A percentile compares a stretch with the other conserved stretches of the same genome.
Evolutionary conservation across 331 rosid species (phyloP).

Genomic region (Spiraea crenata): DNA sequence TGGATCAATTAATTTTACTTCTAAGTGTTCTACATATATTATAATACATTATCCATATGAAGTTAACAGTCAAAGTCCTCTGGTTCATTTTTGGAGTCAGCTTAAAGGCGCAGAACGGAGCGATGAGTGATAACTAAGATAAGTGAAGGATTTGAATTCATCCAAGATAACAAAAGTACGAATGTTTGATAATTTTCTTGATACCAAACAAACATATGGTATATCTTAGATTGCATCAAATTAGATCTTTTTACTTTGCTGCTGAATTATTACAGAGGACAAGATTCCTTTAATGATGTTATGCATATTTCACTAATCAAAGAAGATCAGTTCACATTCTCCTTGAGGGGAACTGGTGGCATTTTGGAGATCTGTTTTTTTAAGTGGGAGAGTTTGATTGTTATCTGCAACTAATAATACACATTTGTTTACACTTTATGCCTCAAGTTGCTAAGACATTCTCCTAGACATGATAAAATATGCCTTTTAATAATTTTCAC

Average conservation of each 20-base stretch:
- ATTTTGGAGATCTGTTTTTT: constrained; percentile 19
- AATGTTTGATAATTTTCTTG: not conserved
- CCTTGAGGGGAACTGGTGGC: constrained; percentile 26
- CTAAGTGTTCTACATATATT: no score
- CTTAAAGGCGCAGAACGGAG: no score
- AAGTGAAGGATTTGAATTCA: no score
- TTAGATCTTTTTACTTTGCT: constrained; percentile 7
- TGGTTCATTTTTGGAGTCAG: no score
- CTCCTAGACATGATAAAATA: constrained; percentile 9
- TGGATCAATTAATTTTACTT: no score
- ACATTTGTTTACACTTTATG: constrained; percentile 23
- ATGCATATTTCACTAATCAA: constrained; percentile 27
- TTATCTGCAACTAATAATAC: constrained; percentile 28
- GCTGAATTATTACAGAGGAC: constrained; percentile 35
- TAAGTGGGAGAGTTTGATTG: constrained; percentile 16
- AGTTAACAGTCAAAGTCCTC: no score
- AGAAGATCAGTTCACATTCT: constrained; percentile 19
- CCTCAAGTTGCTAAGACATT: constrained; percentile 35
- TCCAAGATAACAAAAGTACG: no score
- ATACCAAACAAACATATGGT: not conserved
- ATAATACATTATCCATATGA: no score
- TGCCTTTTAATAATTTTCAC: not conserved
- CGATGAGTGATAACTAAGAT: no score
- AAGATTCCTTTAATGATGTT: constrained; percentile 37
- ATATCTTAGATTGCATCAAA: constrained; percentile 4